phyloP scores from a whole-genome alignment of 768 basidiomycete genomes.

The Fibroporia radiculosa region DNA sequence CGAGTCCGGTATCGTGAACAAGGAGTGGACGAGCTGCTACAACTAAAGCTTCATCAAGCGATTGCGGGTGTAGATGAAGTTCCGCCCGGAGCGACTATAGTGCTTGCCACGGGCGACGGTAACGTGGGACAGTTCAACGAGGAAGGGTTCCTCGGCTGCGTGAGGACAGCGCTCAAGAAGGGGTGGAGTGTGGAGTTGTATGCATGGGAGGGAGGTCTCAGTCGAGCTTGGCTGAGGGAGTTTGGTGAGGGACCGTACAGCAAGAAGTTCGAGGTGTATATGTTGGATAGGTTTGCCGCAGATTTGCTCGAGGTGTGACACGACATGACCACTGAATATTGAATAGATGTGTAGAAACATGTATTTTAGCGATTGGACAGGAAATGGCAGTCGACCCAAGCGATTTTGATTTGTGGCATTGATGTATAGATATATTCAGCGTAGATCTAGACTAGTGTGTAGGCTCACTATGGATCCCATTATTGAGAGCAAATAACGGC shows the following conservation, averaged over 20 bases:
- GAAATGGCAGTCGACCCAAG: no score
- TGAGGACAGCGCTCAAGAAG: slow-evolving; percentile 74
- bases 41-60: slow-evolving; percentile 86
- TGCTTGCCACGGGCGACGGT: slow-evolving; percentile 92
- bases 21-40: slow-evolving; percentile 91
- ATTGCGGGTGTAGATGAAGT: slow-evolving; percentile 64
- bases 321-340: no score
- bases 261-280: slow-evolving; percentile 24
- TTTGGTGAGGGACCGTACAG: slow-evolving; percentile 38
- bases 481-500: no score
- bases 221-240: slow-evolving; percentile 68
- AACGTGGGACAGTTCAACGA: slow-evolving; percentile 89
- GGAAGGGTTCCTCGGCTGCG: slow-evolving; percentile 86
- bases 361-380: no score
- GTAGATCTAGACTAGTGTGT: no score
- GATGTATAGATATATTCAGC: no score
- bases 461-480: no score
- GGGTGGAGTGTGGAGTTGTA: slow-evolving; percentile 96
- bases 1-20: slow-evolving; percentile 76
- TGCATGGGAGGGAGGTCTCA: slow-evolving; percentile 82
- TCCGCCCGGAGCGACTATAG: slow-evolving; percentile 64
- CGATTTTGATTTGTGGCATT: no score
- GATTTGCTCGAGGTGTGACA: slow-evolving; percentile 31
- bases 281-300: slow-evolving; percentile 28
- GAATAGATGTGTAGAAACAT: no score